Conservation (phyloP, 345 rosid species). For the Salix suchowensis region DNA sequence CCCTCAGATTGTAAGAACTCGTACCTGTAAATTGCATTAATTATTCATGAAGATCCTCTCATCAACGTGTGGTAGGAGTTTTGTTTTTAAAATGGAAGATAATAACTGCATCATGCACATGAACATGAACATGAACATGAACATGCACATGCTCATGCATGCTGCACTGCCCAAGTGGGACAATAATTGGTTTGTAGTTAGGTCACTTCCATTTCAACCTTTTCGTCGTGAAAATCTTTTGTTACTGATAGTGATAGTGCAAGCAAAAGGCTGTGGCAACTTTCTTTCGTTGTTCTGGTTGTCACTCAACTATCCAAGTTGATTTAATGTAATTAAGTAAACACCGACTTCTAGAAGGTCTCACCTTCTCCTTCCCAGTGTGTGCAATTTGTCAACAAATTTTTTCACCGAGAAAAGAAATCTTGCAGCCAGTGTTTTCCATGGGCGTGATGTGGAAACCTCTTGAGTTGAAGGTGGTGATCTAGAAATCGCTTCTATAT, state of each 20-base stretch:
- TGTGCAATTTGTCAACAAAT: too few relatives aligned
- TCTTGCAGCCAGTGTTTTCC: too few relatives aligned
- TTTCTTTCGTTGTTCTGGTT: not conserved
- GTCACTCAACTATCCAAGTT: too few relatives aligned
- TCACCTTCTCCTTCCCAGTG: too few relatives aligned
- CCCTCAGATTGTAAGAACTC: slow-evolving; percentile 11
- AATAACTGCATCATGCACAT: not conserved
- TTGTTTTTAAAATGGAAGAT: not conserved
- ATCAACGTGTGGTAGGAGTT: not conserved
- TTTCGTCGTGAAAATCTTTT: not conserved
- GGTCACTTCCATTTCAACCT: not conserved
- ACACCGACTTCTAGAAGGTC: too few relatives aligned
- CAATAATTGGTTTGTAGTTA: not conserved
- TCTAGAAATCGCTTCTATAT: too few relatives aligned
- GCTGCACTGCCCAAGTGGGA: not conserved
- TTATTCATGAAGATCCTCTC: slow-evolving; percentile 20
- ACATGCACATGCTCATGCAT: not conserved
- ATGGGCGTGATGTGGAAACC: too few relatives aligned
- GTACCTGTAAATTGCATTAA: slow-evolving; percentile 34
- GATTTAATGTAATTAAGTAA: too few relatives aligned
- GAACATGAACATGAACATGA: not conserved
- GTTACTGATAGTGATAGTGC: not conserved
- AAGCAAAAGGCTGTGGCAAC: not conserved
- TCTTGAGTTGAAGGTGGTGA: too few relatives aligned
- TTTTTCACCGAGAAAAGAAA: too few relatives aligned